A percentile compares a stretch with the other conserved stretches of the same genome.
Conservation (phyloP, 179 eudicot species). For the Pouteria campechiana region DNA sequence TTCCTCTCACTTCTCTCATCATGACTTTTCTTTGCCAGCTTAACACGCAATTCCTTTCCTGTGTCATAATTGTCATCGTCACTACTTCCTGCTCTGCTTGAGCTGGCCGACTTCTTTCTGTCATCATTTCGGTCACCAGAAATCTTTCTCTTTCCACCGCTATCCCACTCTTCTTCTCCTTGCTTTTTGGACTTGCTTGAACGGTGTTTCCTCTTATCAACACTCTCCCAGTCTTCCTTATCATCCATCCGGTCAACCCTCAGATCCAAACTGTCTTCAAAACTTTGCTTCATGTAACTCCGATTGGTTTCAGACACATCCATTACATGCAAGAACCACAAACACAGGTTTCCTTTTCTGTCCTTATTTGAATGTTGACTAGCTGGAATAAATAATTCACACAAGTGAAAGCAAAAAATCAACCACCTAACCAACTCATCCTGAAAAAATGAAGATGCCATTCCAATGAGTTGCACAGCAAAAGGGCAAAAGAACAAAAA, state of each 20-base stretch:
- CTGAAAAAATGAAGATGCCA: too few species aligned
- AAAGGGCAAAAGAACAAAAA: too few species aligned
- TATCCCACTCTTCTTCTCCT: slow-evolving; percentile 50
- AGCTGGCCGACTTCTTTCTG: slow-evolving; percentile 47
- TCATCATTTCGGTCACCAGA: slow-evolving; percentile 44
- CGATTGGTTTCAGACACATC: slow-evolving; percentile 40
- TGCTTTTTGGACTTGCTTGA: slow-evolving; percentile 49
- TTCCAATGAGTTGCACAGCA: too few species aligned
- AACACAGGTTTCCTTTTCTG: too few species aligned
- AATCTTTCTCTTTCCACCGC: slow-evolving; percentile 47
- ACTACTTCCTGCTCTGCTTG: slow-evolving; percentile 43
- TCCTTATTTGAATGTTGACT: too few species aligned
- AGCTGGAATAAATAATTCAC: too few species aligned
- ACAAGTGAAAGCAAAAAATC: too few species aligned
- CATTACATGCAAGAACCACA: too few species aligned
- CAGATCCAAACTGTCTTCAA: slow-evolving; percentile 25
- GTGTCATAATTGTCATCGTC: slow-evolving; percentile 49
- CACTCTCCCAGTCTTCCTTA: slow-evolving; percentile 44
- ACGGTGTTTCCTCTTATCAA: slow-evolving; percentile 50
- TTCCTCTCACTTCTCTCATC: slow-evolving; percentile 67
- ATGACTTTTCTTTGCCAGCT: slow-evolving; percentile 41
- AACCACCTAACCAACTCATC: too few species aligned
- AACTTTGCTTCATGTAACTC: slow-evolving; percentile 23
- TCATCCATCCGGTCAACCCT: slow-evolving; percentile 32
- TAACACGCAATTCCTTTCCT: slow-evolving; percentile 42